phyloP scores from a whole-genome alignment of 768 basidiomycete species.

The Daedalea quercina region DNA sequence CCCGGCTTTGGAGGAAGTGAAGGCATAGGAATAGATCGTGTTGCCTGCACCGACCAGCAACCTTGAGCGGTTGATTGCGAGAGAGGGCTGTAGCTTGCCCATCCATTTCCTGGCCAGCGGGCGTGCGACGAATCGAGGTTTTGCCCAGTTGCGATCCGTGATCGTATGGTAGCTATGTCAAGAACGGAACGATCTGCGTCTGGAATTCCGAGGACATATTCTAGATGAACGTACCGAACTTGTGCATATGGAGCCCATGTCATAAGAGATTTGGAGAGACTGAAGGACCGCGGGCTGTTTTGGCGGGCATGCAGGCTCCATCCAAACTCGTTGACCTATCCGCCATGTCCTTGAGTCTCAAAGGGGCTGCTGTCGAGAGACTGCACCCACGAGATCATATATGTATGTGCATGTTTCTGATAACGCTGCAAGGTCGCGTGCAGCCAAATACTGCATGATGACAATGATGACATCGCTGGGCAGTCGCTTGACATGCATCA shows the following conservation, averaged over 20 bases:
- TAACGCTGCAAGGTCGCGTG: conserved; percentile 35
- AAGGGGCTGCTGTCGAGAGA: neutral
- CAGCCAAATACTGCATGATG: conserved; percentile 38
- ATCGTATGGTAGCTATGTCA: conserved; percentile 38
- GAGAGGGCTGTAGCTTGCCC: conserved; percentile 45
- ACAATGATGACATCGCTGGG: conserved; percentile 53
- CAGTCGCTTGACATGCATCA: conserved; percentile 22
- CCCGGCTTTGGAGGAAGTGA: conserved; percentile 22
- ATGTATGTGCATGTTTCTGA: conserved; percentile 31
- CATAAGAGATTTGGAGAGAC: conserved; percentile 36
- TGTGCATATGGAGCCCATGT: conserved; percentile 38
- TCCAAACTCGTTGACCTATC: conserved; percentile 54
- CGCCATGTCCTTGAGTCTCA: neutral
- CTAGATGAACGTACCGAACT: conserved; percentile 24
- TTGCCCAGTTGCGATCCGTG: conserved; percentile 48
- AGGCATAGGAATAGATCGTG: conserved; percentile 49
- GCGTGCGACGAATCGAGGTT: conserved; percentile 48
- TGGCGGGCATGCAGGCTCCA: conserved; percentile 47
- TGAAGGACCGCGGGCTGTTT: conserved; percentile 49
- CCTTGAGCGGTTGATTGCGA: conserved; percentile 49
- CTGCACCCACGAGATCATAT: conserved; percentile 35
- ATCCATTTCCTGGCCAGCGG: conserved; percentile 57
- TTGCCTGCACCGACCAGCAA: conserved; percentile 58
- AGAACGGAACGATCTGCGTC: neutral
- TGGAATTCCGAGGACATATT: neutral